Evolutionary conservation across 352 stramenopile genomes (phyloP), one percentile per base, ranked within the genome.

Genomic region (Pythium scleroteichum): DNA sequence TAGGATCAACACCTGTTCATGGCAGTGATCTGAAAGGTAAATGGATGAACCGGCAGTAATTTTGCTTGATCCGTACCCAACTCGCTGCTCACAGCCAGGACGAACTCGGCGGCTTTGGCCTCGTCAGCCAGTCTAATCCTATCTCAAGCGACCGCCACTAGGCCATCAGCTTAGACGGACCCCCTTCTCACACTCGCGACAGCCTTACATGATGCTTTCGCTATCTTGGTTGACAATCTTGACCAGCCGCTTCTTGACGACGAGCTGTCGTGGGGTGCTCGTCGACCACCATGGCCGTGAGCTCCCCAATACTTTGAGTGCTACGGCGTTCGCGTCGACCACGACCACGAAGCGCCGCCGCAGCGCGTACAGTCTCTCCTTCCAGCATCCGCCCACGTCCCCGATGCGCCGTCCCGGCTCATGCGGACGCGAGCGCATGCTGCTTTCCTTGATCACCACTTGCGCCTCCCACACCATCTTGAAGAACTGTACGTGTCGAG

Each of bases 391-490:
- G 27, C 24, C 42, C 1, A 16, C 1, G 6, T 10, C 17, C 32
- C 22, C 17, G 6, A 20, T 33, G 33, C 5, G 26, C 16, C 4
- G 13, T 19, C 26, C 12, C 2, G 19, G 7, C 6, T 8, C 20
- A 24, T 46, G 19, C 29, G 27, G 19, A 6, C 52, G 40, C 27
- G 26, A 47, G 4, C 53, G 53, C 53, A 68, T 42, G 8, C 32
- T 42, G 23, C 50, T 26, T 49, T 38, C 52, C 19, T 42, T 56
- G 10, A 46, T 29, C 35, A 71, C 64, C 10, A 71, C 58, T 49
- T 64, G 57, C 39, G 29, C 64, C 58, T 66, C 38, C 64, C 64
- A 71, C 40, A 64, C 55, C 62, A 66, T 64, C n/a, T 4, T 52
- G 4, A n/a, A 44, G 13, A 55, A 55, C 24, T 55, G 19, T 26